These are phyloP conservation scores for Calocybe gangraenosa DNA, from an alignment of 768 basidiomycete species.

Conservation along the genomic window DNA sequence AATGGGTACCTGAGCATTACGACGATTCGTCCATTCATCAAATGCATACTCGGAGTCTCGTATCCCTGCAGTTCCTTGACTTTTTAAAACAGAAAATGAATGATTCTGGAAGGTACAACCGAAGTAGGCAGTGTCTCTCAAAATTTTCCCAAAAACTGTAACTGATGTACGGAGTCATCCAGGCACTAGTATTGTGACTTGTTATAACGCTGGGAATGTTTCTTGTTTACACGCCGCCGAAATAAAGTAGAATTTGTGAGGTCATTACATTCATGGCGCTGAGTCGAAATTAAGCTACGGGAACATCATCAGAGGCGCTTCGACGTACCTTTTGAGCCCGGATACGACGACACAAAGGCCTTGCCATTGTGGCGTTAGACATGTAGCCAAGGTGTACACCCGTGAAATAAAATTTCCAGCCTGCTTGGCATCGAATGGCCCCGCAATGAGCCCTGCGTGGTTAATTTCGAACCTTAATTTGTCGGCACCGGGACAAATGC, in stretches of 20 bases:
- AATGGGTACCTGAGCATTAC: slow-evolving; percentile 4
- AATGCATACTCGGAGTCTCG: slow-evolving; percentile 5
- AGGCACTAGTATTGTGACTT: neutral
- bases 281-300: slow-evolving; percentile 1
- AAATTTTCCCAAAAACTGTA: neutral
- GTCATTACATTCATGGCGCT: neutral
- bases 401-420: neutral
- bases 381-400: neutral
- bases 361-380: neutral
- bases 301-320: neutral
- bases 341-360: neutral
- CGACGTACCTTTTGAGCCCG: neutral
- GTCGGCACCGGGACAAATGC: slow-evolving; percentile 1
- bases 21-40: slow-evolving; percentile 4
- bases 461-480: neutral
- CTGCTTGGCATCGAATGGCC: neutral
- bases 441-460: neutral
- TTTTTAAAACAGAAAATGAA: neutral
- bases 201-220: no score
- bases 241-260: no score
- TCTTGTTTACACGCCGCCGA: no score
- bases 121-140: neutral
- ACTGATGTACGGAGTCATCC: neutral
- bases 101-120: slow-evolving; percentile 1
- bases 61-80: slow-evolving; percentile 12